A percentile compares a stretch with the other conserved stretches of the same genome.
Evolutionary conservation across 176 grass and related monocot species (phyloP).

Genomic region (Juncus inflexus): DNA sequence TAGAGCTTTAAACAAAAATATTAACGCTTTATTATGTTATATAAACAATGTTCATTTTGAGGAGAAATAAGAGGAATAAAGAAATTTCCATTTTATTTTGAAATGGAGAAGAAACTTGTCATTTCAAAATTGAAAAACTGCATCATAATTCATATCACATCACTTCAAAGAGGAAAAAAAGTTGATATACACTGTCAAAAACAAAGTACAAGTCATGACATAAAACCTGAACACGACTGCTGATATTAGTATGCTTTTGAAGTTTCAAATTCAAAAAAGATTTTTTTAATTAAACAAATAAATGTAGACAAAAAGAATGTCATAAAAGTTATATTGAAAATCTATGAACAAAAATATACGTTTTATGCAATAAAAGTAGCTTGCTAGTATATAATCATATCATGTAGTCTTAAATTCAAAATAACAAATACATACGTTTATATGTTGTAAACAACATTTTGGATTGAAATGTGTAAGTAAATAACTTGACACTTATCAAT

Average conservation of each 20-base stretch:
- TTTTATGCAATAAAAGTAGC: not conserved
- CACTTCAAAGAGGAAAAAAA: not conserved
- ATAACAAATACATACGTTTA: not conserved
- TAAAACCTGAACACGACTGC: not conserved
- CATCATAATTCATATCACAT: constrained; percentile 2
- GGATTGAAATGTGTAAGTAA: not conserved
- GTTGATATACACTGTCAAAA: constrained; percentile 19
- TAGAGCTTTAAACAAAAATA: too few relatives aligned
- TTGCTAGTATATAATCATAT: not conserved
- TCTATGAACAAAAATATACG: not conserved
- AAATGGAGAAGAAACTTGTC: too few relatives aligned
- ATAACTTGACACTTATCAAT: not conserved
- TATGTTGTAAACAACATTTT: not conserved
- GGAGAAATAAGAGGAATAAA: too few relatives aligned
- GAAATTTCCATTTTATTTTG: too few relatives aligned
- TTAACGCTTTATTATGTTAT: too few relatives aligned
- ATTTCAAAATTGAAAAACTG: not conserved
- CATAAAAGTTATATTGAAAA: constrained; percentile 1
- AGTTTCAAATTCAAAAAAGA: constrained; percentile 18
- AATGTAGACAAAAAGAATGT: constrained; percentile 21
- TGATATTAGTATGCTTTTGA: constrained; percentile 9
- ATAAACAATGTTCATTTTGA: too few relatives aligned
- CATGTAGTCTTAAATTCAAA: too few relatives aligned
- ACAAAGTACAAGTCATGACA: constrained; percentile 15
- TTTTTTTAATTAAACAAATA: not conserved